Base-by-base conservation (phyloP, 2,329 filamentous ascomycete genomes). In the Diaporthe humulicola region DNA sequence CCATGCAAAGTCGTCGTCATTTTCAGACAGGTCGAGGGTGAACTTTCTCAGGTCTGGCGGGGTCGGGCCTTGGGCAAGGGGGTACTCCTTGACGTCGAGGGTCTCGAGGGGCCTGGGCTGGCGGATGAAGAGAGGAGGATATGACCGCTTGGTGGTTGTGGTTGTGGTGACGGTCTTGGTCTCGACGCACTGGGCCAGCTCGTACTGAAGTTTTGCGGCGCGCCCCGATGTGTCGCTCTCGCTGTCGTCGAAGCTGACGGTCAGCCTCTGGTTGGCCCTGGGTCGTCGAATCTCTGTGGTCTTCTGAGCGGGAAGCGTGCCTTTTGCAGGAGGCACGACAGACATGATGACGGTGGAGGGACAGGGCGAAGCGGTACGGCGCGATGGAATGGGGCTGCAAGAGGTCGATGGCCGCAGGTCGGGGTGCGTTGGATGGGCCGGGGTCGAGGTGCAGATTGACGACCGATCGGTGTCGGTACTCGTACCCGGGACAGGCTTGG, bases 11-110 rank as follows among this genome's bases (percentile, higher is more conserved):
- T 82, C 79, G 30, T 91, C 86, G 71, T 93, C 90, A 58, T 91
- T 90, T 64, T 90, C 90, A 48, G 94, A 86, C 70, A 89, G 77
- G 45, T 93, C 91, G 79, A 98, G 96, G 54, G 90, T 92, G 81
- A 98, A 93, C 73, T 92, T 92, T 77, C 92, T 91, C 75, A 99
- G 87, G 70, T 94, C 92, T 22, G 92, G 90, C 2, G 97, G 97
- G 1, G 96, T 98, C 1, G 95, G 93, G 67, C 94, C 92, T 76
- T 90, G 89, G 50, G 96, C 96, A 40, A 99, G 88, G 52, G 97
- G 97, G 82, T 98, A 99, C 79, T 97, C 92, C 82, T 97, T 98
- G 19, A 93, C 89, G 83, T 98, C 95, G 74, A 98, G 90, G 71
- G 92, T 89, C 75, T 90, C 87, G 45, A 95, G 88, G 70, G 92